These are phyloP conservation scores for Massariosphaeria phaeospora DNA, from an alignment of 495 filamentous ascomycete species.

Conservation along the genomic window DNA sequence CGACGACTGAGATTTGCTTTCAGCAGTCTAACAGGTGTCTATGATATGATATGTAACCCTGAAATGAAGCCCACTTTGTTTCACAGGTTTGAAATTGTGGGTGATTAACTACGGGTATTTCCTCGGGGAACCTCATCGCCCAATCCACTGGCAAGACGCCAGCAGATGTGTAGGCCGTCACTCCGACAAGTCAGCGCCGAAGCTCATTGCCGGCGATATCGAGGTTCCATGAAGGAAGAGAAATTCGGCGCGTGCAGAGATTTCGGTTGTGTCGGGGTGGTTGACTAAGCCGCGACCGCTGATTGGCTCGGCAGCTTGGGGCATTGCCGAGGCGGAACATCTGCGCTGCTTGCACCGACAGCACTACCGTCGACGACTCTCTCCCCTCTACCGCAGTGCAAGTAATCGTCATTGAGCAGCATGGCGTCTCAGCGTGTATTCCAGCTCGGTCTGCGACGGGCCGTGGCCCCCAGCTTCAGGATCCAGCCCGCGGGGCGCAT, in stretches of 20 bases:
- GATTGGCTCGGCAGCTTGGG: constrained; percentile 27
- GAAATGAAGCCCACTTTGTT: constrained; percentile 46
- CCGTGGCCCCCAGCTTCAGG: constrained; percentile 19
- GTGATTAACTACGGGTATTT: constrained; percentile 47
- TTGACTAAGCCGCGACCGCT: constrained; percentile 21
- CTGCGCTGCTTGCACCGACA: constrained; percentile 4
- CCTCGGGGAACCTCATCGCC: constrained; percentile 35
- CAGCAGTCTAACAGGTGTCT: no score
- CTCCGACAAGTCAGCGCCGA: constrained; percentile 25
- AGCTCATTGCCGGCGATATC: constrained; percentile 29
- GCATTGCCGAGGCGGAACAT: constrained; percentile 11
- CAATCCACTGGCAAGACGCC: constrained; percentile 33
- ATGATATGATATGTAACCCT: constrained; percentile 39
- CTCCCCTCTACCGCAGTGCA: constrained; percentile 12
- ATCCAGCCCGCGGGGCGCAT: constrained; percentile 30
- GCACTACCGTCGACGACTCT: constrained; percentile 23
- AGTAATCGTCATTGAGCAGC: constrained; percentile 18
- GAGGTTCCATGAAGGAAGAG: constrained; percentile 28
- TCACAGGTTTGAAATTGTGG: constrained; percentile 34
- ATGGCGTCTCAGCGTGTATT: constrained; percentile 32
- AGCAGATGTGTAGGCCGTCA: constrained; percentile 22
- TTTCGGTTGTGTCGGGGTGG: constrained; percentile 5
- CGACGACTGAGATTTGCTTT: no score
- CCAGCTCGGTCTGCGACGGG: constrained; percentile 30
- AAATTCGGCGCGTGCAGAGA: constrained; percentile 16